Conservation (phyloP, 768 basidiomycete species). For the Rhodotorula kratochvilovae region DNA sequence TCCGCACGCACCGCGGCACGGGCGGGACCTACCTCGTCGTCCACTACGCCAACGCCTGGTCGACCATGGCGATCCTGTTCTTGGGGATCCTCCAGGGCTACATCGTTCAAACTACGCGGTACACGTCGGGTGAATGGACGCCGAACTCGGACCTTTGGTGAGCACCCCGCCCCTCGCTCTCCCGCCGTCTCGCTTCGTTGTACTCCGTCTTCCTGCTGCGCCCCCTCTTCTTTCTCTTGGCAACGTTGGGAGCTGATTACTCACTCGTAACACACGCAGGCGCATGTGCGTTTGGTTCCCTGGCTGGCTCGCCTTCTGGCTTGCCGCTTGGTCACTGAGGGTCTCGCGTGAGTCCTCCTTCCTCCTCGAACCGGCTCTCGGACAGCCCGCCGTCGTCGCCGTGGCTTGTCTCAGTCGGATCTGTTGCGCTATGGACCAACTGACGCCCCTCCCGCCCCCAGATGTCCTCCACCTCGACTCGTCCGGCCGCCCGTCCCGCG, state of each 20-base stretch:
- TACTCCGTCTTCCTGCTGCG: background rate
- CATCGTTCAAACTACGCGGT: background rate
- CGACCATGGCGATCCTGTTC: background rate
- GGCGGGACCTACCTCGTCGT: slow-evolving; percentile 18
- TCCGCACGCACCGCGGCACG: slow-evolving; percentile 2
- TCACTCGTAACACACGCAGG: too few relatives aligned
- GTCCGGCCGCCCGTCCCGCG: slow-evolving; percentile 11
- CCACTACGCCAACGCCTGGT: slow-evolving; percentile 13
- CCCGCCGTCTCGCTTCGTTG: background rate
- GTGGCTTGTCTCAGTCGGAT: too few relatives aligned
- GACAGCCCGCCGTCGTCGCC: background rate
- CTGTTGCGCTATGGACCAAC: too few relatives aligned
- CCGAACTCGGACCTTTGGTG: background rate
- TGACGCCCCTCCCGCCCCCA: background rate
- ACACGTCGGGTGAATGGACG: background rate
- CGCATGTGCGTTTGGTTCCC: background rate
- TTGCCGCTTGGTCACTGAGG: slow-evolving; percentile 4
- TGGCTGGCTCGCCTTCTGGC: background rate
- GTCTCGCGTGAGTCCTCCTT: background rate
- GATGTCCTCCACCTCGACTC: slow-evolving; percentile 30
- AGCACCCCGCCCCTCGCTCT: background rate
- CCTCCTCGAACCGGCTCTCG: too few relatives aligned
- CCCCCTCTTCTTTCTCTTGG: too few relatives aligned
- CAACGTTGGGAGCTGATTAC: too few relatives aligned
- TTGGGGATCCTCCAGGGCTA: slow-evolving; percentile 5